Evolutionary conservation across 345 rosid species (phyloP).

Genomic region (Erodium maritimum): DNA sequence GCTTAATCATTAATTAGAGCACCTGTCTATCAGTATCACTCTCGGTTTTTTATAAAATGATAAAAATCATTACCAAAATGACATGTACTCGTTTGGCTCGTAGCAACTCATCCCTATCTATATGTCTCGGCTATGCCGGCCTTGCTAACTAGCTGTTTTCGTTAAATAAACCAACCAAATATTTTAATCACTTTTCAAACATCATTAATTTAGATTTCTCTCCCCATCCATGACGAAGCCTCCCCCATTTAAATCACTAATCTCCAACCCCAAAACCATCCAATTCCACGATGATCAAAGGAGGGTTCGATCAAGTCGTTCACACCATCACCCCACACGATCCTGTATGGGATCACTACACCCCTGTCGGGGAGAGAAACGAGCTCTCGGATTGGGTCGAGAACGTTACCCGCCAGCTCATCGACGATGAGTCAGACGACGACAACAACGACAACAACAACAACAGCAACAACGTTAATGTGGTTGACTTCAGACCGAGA

Average conservation of each 20-base stretch:
- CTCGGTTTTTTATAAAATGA: conserved; percentile 2
- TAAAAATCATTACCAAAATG: conserved; percentile 30
- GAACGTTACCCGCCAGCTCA: conserved; percentile 47
- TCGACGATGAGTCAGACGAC: conserved; percentile 36
- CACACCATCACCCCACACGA: not conserved
- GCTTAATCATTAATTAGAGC: no score
- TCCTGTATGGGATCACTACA: conserved; percentile 17
- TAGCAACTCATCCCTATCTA: conserved; percentile 20
- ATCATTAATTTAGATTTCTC: conserved; percentile 6
- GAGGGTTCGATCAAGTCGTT: not conserved
- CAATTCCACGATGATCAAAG: not conserved
- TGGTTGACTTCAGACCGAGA: conserved; percentile 17
- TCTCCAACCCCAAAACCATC: not conserved
- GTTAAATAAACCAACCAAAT: not conserved
- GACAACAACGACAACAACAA: conserved; percentile 7
- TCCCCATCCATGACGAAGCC: no score
- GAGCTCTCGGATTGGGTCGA: conserved; percentile 63
- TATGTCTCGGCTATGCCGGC: conserved; percentile 52
- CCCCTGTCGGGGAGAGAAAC: conserved; percentile 5
- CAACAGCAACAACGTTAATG: conserved; percentile 1
- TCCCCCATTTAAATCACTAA: not conserved
- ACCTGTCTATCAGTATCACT: no score
- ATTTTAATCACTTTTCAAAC: not conserved
- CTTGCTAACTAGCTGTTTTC: conserved; percentile 15
- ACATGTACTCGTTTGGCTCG: conserved; percentile 25